Percentiles rank a stretch among this genome's conserved stretches.
Evolutionary conservation across 352 stramenopile species (phyloP).

Genomic region (Phytophthora lateralis): DNA sequence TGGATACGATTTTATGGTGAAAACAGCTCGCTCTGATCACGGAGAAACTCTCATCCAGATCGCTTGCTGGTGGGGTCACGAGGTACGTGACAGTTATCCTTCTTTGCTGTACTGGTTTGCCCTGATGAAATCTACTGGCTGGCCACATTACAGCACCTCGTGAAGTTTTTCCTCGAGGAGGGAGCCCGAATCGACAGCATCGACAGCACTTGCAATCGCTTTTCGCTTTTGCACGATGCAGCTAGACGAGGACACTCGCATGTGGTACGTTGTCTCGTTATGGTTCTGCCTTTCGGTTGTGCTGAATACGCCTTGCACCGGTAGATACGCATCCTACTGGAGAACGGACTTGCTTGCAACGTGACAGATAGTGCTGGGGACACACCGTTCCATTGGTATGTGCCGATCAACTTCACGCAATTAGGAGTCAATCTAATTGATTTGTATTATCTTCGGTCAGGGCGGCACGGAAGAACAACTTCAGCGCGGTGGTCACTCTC

Average conservation of each 20-base stretch:
- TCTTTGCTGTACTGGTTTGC: neutral
- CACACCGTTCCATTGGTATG: constrained; percentile 72
- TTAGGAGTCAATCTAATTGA: neutral
- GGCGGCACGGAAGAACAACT: constrained; percentile 63
- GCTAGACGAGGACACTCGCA: constrained; percentile 53
- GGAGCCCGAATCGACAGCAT: constrained; percentile 53
- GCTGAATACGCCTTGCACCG: constrained; percentile 4
- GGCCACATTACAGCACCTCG: constrained; percentile 38
- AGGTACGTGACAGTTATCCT: constrained; percentile 26
- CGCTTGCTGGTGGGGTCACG: constrained; percentile 73
- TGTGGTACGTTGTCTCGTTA: constrained; percentile 39
- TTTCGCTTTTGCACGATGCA: constrained; percentile 70
- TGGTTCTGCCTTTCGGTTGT: neutral
- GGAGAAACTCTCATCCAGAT: constrained; percentile 72
- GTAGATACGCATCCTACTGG: constrained; percentile 57
- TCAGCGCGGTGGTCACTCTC: constrained; percentile 58
- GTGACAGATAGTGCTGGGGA: constrained; percentile 55
- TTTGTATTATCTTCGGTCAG: constrained; percentile 20
- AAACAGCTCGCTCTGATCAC: constrained; percentile 49
- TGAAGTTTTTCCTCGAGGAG: constrained; percentile 65
- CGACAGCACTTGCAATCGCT: constrained; percentile 63
- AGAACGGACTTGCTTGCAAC: constrained; percentile 47
- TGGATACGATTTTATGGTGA: constrained; percentile 62
- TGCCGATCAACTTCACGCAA: neutral
- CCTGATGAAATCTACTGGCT: neutral